Percentiles rank a stretch among this genome's conserved stretches.
Conservation (phyloP, 1,284 basidiomycete genomes). For the Sporisorium exsertum region DNA sequence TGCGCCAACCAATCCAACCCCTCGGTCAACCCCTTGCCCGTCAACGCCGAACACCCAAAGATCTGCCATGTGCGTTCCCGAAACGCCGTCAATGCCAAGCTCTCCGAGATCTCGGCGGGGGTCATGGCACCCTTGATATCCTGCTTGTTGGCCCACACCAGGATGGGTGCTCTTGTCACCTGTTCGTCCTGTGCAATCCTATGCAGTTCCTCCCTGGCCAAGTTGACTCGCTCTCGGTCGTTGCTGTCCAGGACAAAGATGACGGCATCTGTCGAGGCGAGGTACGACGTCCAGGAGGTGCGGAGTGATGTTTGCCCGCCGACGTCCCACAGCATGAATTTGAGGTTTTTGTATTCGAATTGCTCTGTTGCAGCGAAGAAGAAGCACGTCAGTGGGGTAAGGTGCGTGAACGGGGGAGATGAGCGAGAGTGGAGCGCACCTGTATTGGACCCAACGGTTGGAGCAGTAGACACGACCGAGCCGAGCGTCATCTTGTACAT, state of each 20-base stretch:
- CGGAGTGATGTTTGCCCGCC: conserved; percentile 72
- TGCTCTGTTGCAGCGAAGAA: conserved; percentile 21
- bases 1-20: conserved; percentile 65
- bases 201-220: conserved; percentile 72
- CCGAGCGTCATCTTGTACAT: conserved; percentile 73
- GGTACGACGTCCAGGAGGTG: conserved; percentile 71
- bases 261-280: conserved; percentile 71
- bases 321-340: conserved; percentile 72
- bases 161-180: conserved; percentile 70
- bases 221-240: conserved; percentile 70
- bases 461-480: conserved; percentile 72
- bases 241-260: conserved; percentile 73
- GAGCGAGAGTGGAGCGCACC: conserved; percentile 15
- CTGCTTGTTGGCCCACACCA: conserved; percentile 73
- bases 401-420: not conserved
- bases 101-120: conserved; percentile 72
- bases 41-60: conserved; percentile 72
- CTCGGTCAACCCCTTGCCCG: conserved; percentile 67
- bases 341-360: conserved; percentile 72
- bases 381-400: not conserved
- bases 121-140: conserved; percentile 71
- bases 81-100: conserved; percentile 71
- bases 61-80: conserved; percentile 73
- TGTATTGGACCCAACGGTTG: conserved; percentile 72
- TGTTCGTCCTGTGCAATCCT: conserved; percentile 69